phyloP scores from a whole-genome alignment of 345 rosid species.

The Linum usitatissimum region DNA sequence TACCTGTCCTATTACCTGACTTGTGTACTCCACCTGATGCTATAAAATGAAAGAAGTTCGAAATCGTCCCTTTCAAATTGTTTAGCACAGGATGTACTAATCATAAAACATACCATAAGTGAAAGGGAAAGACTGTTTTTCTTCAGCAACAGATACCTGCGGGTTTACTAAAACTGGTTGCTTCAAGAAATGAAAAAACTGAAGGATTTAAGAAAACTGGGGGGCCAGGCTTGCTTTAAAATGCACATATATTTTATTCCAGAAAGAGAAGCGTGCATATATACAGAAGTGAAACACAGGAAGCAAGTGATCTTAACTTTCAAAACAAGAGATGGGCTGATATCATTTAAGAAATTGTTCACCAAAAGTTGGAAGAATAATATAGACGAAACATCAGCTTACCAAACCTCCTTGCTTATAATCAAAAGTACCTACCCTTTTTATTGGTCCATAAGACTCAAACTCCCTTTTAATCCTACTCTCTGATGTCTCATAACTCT shows the following conservation, averaged over 20 bases:
- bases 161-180: not conserved
- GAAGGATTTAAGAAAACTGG: not conserved
- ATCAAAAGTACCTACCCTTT: conserved; percentile 89
- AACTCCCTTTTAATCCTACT: conserved; percentile 99
- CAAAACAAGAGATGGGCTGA: not conserved
- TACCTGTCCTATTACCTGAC: conserved; percentile 40
- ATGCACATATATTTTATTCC: too few relatives aligned
- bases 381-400: conserved; percentile 42
- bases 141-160: not conserved
- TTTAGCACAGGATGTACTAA: not conserved
- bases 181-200: not conserved
- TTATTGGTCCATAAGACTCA: conserved; percentile 97
- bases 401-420: conserved; percentile 60
- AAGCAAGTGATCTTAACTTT: not conserved
- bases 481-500: conserved; percentile 95
- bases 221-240: not conserved
- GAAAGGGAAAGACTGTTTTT: not conserved
- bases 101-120: conserved; percentile 5
- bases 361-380: conserved; percentile 13
- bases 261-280: not conserved
- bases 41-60: conserved; percentile 17
- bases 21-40: conserved; percentile 28
- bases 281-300: conserved; percentile 13
- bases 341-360: not conserved
- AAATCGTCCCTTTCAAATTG: conserved; percentile 11